phyloP scores from a whole-genome alignment of 179 eudicot genomes.

The Spergularia azorica region DNA sequence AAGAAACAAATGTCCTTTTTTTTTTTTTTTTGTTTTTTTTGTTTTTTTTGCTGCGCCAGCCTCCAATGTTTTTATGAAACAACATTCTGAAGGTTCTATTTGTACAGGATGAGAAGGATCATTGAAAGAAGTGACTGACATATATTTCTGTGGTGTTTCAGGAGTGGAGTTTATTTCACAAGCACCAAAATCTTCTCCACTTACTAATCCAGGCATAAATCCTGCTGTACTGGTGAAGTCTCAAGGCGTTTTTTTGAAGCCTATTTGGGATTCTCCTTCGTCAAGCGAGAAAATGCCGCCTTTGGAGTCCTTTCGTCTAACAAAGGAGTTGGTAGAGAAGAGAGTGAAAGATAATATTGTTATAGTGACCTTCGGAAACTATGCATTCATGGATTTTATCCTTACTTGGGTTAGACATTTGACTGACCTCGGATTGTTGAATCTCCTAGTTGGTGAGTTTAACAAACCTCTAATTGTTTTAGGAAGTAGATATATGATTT shows the following conservation, averaged over 20 bases:
- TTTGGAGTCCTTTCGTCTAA: constrained; percentile 61
- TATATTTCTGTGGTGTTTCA: constrained; percentile 24
- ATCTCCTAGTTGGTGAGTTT: constrained; percentile 84
- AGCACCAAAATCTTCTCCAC: constrained; percentile 42
- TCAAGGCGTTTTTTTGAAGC: constrained; percentile 28
- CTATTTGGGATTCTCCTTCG: constrained; percentile 68
- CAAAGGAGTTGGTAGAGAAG: constrained; percentile 72
- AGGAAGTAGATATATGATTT: background rate
- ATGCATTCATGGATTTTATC: constrained; percentile 98
- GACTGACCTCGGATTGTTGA: constrained; percentile 77
- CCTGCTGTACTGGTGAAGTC: constrained; percentile 27
- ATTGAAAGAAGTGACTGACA: background rate
- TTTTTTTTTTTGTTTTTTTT: no score
- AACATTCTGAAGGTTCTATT: background rate
- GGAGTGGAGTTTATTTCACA: constrained; percentile 33
- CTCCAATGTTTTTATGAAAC: constrained; percentile 7
- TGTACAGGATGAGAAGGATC: background rate
- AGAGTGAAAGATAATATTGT: constrained; percentile 79
- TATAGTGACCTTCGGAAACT: constrained; percentile 93
- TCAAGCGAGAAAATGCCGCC: constrained; percentile 64
- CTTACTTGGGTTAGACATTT: constrained; percentile 92
- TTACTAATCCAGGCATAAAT: constrained; percentile 14
- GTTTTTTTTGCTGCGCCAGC: background rate
- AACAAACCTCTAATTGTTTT: constrained; percentile 12
- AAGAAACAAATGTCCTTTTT: no score